Evolutionary conservation across 805 yeast species (phyloP).

Genomic region (Saccharomyces cerevisiae): DNA sequence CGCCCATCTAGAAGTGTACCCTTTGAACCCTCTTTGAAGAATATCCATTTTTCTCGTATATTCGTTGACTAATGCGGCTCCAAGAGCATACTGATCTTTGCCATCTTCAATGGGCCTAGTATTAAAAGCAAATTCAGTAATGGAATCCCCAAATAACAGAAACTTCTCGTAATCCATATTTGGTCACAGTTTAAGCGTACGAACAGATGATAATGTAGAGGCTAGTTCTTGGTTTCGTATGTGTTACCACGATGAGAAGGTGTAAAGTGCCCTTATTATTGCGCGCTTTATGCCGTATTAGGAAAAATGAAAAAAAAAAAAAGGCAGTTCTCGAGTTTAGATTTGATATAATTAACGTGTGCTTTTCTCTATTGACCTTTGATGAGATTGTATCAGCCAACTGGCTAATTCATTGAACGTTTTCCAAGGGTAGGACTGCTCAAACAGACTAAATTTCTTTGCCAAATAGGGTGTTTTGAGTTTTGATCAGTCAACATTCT

Average conservation of each 20-base stretch:
- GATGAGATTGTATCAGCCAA: not conserved
- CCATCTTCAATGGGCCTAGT: slow-evolving; percentile 24
- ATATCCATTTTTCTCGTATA: slow-evolving; percentile 61
- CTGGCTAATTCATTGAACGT: not conserved
- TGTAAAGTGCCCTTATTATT: not conserved
- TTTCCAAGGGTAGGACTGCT: not conserved
- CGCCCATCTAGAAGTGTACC: slow-evolving; percentile 65
- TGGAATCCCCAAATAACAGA: slow-evolving; percentile 11
- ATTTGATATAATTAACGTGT: not conserved
- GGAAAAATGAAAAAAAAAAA: not conserved
- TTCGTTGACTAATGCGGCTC: slow-evolving; percentile 41
- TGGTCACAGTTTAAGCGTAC: not conserved
- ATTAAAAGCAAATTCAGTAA: slow-evolving; percentile 38
- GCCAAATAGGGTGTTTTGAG: not conserved
- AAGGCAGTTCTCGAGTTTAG: not conserved
- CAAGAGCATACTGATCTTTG: slow-evolving; percentile 37
- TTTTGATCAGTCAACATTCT: not conserved
- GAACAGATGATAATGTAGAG: not conserved
- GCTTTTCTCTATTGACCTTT: not conserved
- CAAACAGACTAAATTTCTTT: not conserved
- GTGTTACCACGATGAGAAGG: not conserved
- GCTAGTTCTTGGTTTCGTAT: not conserved
- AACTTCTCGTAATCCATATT: slow-evolving; percentile 34
- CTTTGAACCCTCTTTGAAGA: slow-evolving; percentile 65
- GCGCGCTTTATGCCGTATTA: not conserved